A percentile compares a stretch with the other conserved stretches of the same genome.
phyloP scores from a whole-genome alignment of 768 basidiomycete genomes.

The Trametes coccinea region DNA sequence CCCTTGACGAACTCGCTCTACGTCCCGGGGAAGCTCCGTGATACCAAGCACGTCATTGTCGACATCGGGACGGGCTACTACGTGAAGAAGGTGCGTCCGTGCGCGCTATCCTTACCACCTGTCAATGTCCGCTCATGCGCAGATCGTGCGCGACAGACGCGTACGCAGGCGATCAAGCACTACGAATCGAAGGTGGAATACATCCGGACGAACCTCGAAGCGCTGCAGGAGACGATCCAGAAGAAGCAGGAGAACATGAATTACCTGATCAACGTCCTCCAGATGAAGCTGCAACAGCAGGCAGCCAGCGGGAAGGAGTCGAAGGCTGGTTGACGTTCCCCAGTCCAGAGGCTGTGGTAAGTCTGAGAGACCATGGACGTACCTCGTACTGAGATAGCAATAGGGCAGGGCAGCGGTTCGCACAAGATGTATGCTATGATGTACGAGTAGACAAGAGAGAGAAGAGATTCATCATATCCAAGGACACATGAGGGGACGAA shows the following conservation, averaged over 20 bases:
- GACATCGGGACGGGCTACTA: conserved; percentile 98
- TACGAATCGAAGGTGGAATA: conserved; percentile 82
- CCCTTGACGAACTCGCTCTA: conserved; percentile 95
- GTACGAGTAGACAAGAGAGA: conserved; percentile 12
- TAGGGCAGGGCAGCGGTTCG: not conserved
- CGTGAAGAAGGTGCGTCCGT: conserved; percentile 79
- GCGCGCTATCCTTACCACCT: not conserved
- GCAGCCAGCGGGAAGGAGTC: conserved; percentile 17
- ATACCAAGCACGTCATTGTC: conserved; percentile 85
- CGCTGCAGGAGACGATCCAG: conserved; percentile 84
- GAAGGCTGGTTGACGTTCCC: conserved; percentile 4
- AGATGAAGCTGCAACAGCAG: conserved; percentile 23
- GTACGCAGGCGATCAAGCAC: conserved; percentile 75
- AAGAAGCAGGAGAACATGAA: conserved; percentile 91
- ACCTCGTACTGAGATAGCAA: too few relatives aligned
- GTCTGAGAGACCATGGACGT: too few relatives aligned
- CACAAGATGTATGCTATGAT: conserved; percentile 2
- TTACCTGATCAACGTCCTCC: conserved; percentile 51
- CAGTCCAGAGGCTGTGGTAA: not conserved
- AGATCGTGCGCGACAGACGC: conserved; percentile 52
- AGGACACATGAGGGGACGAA: not conserved
- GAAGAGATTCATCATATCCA: conserved; percentile 9
- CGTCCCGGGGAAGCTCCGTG: conserved; percentile 85
- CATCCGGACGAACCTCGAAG: conserved; percentile 80
- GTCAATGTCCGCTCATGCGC: not conserved